Conservation (phyloP, 495 filamentous ascomycete genomes). For the Lasiosphaeria hispida region DNA sequence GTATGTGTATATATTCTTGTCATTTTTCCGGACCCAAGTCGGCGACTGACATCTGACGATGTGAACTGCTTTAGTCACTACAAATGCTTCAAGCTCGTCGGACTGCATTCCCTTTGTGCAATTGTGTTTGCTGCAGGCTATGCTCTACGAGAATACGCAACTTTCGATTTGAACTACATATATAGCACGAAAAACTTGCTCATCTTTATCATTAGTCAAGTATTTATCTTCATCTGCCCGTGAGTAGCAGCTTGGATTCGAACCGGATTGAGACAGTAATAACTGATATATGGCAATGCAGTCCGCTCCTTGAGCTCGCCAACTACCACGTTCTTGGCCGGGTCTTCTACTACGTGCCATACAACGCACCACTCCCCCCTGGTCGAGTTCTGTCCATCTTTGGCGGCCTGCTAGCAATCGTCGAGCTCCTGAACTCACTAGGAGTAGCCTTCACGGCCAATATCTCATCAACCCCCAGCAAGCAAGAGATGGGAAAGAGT, state of each 20-base stretch:
- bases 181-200: constrained; percentile 21
- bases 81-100: constrained; percentile 27
- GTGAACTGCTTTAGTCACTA: constrained; percentile 30
- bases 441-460: constrained; percentile 33
- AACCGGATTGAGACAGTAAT: not conserved
- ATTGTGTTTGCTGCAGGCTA: constrained; percentile 31
- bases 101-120: constrained; percentile 27
- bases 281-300: not conserved
- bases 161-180: constrained; percentile 30
- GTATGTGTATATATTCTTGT: constrained; percentile 21
- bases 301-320: constrained; percentile 39
- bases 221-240: constrained; percentile 36
- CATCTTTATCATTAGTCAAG: constrained; percentile 30
- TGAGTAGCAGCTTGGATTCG: constrained; percentile 18
- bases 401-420: constrained; percentile 28
- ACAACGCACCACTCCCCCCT: constrained; percentile 29
- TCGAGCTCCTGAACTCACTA: constrained; percentile 34
- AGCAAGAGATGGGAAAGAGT: constrained; percentile 21
- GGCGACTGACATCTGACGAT: not conserved
- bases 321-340: constrained; percentile 42
- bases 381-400: constrained; percentile 29
- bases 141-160: constrained; percentile 29
- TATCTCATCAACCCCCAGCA: constrained; percentile 3
- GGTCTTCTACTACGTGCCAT: constrained; percentile 36
- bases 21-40: not conserved